Evolutionary conservation across 1,284 basidiomycete species (phyloP).

Genomic region (Cerrena zonata): DNA sequence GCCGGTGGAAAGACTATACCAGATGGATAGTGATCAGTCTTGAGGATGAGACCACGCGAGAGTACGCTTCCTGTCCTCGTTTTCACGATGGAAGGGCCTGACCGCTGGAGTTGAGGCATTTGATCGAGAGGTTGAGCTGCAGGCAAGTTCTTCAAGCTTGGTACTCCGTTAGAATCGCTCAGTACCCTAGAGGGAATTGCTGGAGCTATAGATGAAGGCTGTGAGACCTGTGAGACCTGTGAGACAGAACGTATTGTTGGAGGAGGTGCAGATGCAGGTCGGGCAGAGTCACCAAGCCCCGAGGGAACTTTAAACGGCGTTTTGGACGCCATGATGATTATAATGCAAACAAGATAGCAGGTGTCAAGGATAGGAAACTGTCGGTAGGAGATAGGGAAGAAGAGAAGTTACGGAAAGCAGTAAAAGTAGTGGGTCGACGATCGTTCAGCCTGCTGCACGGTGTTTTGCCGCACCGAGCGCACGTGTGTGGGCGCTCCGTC

Average conservation of each 20-base stretch:
- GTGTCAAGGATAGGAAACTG: neutral
- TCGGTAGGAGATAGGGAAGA: neutral
- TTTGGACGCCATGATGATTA: neutral
- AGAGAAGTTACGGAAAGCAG: neutral
- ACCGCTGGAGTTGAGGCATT: slow-evolving; percentile 54
- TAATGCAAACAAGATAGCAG: neutral
- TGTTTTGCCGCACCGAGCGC: too few species aligned
- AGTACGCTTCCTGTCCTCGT: slow-evolving; percentile 84
- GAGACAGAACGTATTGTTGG: neutral
- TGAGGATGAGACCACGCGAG: slow-evolving; percentile 85
- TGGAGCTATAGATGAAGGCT: neutral
- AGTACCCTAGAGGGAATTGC: neutral
- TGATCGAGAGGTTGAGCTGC: slow-evolving; percentile 41
- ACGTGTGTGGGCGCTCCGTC: neutral
- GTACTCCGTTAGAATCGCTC: neutral
- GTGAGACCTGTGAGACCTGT: neutral
- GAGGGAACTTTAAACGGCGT: neutral
- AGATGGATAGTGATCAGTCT: slow-evolving; percentile 89
- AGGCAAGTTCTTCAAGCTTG: neutral
- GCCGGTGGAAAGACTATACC: slow-evolving; percentile 36
- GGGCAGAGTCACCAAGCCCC: neutral
- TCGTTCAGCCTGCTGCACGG: too few species aligned
- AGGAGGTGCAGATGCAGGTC: slow-evolving; percentile 1
- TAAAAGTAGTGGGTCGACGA: neutral
- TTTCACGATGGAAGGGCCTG: slow-evolving; percentile 76